Evolutionary conservation across 148 eudicot species (phyloP).

Genomic region (Silene conica): DNA sequence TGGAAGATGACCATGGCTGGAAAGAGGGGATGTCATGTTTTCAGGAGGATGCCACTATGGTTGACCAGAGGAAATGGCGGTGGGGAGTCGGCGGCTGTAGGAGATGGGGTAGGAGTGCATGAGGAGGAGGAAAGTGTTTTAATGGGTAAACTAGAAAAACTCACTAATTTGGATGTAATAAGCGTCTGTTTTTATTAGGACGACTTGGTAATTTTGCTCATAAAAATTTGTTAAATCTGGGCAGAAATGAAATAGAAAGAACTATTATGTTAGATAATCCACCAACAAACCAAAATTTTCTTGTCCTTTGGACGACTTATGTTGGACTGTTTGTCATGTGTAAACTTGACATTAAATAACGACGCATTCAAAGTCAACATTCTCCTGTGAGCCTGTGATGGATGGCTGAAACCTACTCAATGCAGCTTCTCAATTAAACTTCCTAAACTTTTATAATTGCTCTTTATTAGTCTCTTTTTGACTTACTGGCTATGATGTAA

Average conservation of each 20-base stretch:
- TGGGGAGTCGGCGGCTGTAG: not conserved
- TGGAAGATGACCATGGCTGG: not conserved
- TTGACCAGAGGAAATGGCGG: not conserved
- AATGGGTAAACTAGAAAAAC: not conserved
- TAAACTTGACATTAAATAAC: not conserved
- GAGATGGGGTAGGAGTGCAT: not conserved
- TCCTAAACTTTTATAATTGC: not conserved
- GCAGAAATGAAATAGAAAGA: not conserved
- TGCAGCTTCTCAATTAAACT: not conserved
- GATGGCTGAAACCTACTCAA: not conserved
- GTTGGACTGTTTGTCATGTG: no score
- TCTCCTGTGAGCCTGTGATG: not conserved
- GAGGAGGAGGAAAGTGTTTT: not conserved
- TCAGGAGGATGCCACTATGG: not conserved
- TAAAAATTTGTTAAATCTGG: not conserved
- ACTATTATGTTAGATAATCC: not conserved
- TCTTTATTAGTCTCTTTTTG: not conserved
- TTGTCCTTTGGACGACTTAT: not conserved
- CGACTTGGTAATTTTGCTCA: not conserved
- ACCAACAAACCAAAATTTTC: not conserved
- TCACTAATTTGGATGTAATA: not conserved
- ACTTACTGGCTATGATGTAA: no score
- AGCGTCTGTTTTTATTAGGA: not conserved
- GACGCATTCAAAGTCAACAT: not conserved
- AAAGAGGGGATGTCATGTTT: not conserved